phyloP scores from a whole-genome alignment of 176 grass and related monocot species.

The Puccinellia tenuiflora region DNA sequence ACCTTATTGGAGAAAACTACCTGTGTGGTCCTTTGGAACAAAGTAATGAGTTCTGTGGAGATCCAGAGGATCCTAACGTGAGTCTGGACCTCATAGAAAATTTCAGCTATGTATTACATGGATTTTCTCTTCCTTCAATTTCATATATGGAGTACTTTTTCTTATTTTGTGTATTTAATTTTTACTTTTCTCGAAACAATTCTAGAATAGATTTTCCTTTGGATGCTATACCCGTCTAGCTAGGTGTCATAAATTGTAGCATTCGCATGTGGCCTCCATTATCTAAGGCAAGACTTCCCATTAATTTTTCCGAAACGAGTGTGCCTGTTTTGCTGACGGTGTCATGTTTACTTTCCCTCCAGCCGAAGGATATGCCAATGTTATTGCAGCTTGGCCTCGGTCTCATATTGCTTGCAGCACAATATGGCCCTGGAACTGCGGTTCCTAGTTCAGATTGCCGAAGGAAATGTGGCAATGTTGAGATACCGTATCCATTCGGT shows the following conservation, averaged over 20 bases:
- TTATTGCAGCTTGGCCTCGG: neutral
- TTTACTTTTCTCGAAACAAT: neutral
- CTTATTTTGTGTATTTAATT: neutral
- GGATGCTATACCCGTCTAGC: neutral
- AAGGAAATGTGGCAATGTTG: slow-evolving; percentile 9
- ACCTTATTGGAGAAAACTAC: neutral
- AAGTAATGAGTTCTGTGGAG: too few relatives aligned
- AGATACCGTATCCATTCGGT: slow-evolving; percentile 45
- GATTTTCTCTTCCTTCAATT: neutral
- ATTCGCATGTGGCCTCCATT: neutral
- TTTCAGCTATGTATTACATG: neutral
- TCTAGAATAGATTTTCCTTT: neutral
- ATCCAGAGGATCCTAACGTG: neutral
- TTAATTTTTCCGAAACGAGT: neutral
- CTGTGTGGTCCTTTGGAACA: neutral
- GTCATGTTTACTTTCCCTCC: neutral
- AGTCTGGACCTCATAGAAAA: neutral
- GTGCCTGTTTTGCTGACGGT: neutral
- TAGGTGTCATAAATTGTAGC: neutral
- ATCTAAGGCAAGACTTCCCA: neutral
- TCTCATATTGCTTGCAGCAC: neutral
- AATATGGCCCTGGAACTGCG: neutral
- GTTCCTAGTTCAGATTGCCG: slow-evolving; percentile 9
- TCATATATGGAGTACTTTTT: neutral
- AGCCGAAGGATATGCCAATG: neutral